Evolutionary conservation across 1,284 basidiomycete species (phyloP), one percentile per base, ranked within the genome.

Genomic region (Spongispora temasekensis): DNA sequence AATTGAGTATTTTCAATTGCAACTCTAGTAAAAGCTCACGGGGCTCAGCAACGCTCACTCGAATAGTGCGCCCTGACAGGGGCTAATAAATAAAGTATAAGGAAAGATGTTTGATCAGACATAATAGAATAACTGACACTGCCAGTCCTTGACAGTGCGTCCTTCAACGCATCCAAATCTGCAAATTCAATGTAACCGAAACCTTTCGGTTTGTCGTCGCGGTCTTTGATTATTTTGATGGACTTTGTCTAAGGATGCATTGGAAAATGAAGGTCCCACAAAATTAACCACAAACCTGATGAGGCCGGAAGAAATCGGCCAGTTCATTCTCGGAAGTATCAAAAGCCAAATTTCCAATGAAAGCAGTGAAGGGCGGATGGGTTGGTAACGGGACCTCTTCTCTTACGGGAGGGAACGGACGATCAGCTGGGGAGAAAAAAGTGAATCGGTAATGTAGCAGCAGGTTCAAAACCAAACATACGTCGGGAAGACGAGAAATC

Each of bases 161-260:
- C 87, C 78, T 95, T 95, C 64, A 98, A 81, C 50, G 86, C 88
- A 40, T 95, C 93, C 60, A 94, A 74, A 57, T 90, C 89, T 40
- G 82, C 84, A 71, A 98, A 99, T 75, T 99, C 97, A 65, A 98
- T 89, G 74, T 99, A 99, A 34, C 97, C 97, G 77, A 98, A 99
- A 1, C 97, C 97, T 77, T 98, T 98, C 34, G 95, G 92, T 75
- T 95, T 95, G 58, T 96, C 95, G 55, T 91, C 90, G 60, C 88
- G 85, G 70, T 96, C 95, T 69, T 85, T 91, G 75, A 99, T 96
- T 65, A 99, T 91, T 79, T 98, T 95, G 65, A 95, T 86, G 27
- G 89, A 90, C 74, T 92, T 91, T 64, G 89, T 83, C 89, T 93
- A 67, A 19, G 48, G 37, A 53, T 35, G n/a, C 48, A 56, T 63